phyloP scores from a whole-genome alignment of 1,284 basidiomycete genomes.

The Microbotryum lychnidis-dioicae region DNA sequence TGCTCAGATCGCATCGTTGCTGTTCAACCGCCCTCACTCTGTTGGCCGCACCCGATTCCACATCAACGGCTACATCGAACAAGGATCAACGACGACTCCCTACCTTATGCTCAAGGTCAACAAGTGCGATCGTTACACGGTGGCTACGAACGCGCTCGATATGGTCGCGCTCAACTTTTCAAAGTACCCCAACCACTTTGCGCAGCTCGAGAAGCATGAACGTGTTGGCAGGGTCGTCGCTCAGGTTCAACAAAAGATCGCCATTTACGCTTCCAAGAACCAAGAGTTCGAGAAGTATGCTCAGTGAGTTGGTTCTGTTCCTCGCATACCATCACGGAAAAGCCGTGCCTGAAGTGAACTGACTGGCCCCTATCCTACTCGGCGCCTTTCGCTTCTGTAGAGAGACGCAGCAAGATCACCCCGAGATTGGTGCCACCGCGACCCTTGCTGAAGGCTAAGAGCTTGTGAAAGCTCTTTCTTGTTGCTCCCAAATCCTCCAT shows the following conservation, averaged over 20 bases:
- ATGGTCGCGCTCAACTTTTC: conserved; percentile 13
- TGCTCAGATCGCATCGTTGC: conserved; percentile 31
- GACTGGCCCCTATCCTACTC: not conserved
- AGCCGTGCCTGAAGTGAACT: not conserved
- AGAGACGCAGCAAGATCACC: conserved; percentile 15
- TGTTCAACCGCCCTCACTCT: conserved; percentile 40
- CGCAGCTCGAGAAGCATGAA: conserved; percentile 11
- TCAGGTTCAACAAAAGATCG: conserved; percentile 39
- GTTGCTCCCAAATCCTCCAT: too few species aligned
- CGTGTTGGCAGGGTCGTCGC: conserved; percentile 35
- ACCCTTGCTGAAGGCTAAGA: conserved; percentile 15
- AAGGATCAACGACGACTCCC: conserved; percentile 47
- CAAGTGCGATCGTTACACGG: conserved; percentile 43
- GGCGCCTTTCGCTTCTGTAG: too few species aligned
- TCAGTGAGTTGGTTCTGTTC: conserved; percentile 3
- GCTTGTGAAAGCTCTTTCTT: too few species aligned
- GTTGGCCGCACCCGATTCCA: conserved; percentile 42
- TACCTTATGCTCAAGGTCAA: conserved; percentile 44
- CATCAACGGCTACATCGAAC: conserved; percentile 44
- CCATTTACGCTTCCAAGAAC: conserved; percentile 42
- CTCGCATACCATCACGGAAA: too few species aligned
- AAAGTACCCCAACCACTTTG: not conserved
- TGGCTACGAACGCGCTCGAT: conserved; percentile 43
- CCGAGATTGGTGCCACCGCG: conserved; percentile 19
- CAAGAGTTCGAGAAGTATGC: conserved; percentile 42